Evolutionary conservation across 495 filamentous ascomycete genomes (phyloP).

Genomic region (Amniculicola lignicola): DNA sequence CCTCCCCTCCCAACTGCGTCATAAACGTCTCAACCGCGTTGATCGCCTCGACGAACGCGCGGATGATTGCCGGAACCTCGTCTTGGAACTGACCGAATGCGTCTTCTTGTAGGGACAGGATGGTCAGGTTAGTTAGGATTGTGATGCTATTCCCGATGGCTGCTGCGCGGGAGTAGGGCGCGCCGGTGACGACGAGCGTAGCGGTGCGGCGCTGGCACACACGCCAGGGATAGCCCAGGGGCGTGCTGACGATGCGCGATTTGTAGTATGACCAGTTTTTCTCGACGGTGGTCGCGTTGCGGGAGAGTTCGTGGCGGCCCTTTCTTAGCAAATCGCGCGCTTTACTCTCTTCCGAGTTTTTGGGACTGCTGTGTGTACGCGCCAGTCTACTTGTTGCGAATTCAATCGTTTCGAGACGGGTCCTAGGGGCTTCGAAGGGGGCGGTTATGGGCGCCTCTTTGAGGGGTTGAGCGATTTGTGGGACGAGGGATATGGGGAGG

Average conservation of each 20-base stretch:
- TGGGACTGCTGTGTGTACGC: conserved; percentile 45
- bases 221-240: conserved; percentile 66
- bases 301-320: conserved; percentile 29
- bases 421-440: conserved; percentile 47
- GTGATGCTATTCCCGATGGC: conserved; percentile 68
- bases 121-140: conserved; percentile 63
- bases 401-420: conserved; percentile 51
- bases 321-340: conserved; percentile 11
- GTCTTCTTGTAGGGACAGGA: conserved; percentile 77
- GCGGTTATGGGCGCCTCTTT: conserved; percentile 54
- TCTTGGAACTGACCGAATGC: conserved; percentile 79
- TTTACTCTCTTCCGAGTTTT: conserved; percentile 20
- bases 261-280: conserved; percentile 1
- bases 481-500: conserved; percentile 39
- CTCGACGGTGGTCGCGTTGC: conserved; percentile 11
- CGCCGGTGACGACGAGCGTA: conserved; percentile 61
- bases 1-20: conserved; percentile 51
- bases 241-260: conserved; percentile 36
- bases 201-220: conserved; percentile 63
- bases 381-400: conserved; percentile 54
- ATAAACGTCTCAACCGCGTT: conserved; percentile 67
- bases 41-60: conserved; percentile 64
- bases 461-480: conserved; percentile 31
- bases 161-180: conserved; percentile 61
- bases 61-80: conserved; percentile 69